Conservation (phyloP, 495 filamentous ascomycete species). For the Aspergillus biplanus region DNA sequence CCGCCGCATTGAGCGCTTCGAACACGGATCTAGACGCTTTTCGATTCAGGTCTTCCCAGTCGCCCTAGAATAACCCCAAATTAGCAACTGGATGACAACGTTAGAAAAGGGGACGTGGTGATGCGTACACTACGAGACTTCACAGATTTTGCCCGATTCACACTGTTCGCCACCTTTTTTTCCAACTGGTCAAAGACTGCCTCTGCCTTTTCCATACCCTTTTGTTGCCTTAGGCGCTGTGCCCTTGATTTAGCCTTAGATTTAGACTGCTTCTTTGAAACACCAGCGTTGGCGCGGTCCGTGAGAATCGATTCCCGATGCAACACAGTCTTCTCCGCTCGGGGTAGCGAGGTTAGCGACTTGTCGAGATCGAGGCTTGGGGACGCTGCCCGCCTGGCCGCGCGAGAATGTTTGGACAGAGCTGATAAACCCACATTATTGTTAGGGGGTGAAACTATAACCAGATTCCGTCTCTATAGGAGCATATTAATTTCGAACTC, state of each 20-base stretch:
- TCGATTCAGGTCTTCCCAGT: conserved; percentile 48
- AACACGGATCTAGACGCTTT: conserved; percentile 35
- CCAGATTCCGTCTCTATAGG: neutral
- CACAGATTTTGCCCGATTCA: conserved; percentile 61
- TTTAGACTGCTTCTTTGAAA: conserved; percentile 68
- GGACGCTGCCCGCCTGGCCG: conserved; percentile 71
- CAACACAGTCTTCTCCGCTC: conserved; percentile 53
- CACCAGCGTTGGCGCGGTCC: conserved; percentile 59
- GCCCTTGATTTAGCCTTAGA: conserved; percentile 62
- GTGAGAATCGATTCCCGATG: conserved; percentile 64
- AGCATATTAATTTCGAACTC: conserved; percentile 22
- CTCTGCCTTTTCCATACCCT: conserved; percentile 74
- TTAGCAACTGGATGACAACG: conserved; percentile 22
- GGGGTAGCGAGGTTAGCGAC: conserved; percentile 65
- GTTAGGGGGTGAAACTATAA: conserved; percentile 23
- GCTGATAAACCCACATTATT: conserved; percentile 32
- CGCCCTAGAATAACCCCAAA: conserved; percentile 32
- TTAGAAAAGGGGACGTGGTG: neutral
- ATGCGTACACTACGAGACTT: conserved; percentile 42
- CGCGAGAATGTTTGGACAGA: conserved; percentile 66
- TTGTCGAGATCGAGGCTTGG: conserved; percentile 76
- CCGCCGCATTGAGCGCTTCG: conserved; percentile 31
- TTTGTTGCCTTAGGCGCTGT: conserved; percentile 69
- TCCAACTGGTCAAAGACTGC: conserved; percentile 69
- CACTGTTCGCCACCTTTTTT: conserved; percentile 70